Evolutionary conservation across 345 rosid genomes (phyloP), one percentile per base, ranked within the genome.

Genomic region (Eucalyptus tenuipes): DNA sequence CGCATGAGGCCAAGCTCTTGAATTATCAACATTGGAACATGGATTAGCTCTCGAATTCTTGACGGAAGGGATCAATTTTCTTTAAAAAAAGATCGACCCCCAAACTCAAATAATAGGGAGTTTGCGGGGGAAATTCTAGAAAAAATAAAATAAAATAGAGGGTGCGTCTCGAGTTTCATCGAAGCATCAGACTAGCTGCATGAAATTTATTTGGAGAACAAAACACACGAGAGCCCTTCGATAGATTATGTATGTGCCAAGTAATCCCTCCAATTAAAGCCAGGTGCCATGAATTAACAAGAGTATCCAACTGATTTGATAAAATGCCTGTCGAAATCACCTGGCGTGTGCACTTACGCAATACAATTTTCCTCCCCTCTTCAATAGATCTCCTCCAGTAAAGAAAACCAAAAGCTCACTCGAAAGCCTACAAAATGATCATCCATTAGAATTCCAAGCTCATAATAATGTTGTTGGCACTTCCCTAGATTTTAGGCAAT

Each of bases 81-180:
- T 11, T 17, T 10, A 6, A 6, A 20, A 31, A 37, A 18, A 37
- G 44, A 71, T 71, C 0, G 7, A 71, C 44, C 11, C 0, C 4
- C 81, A 33, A 71, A 11, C 25, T 71, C 25, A 12, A 11, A 33
- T 45, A 33, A 17, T 15, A 20, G 25, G 25, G 6, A 68, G 81
- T 10, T 20, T 71, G 81, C 3, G 0, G 81, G 40, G 7, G 10
- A 71, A 33, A 33, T 71, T 71, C 5, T 68, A 4, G 45, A 20
- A 17, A 29, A 1, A 57, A 59, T 4, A 59, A 59, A 8, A 71
- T 52, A 52, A 25, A 5, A 75, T 75, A 2, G 82, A 37, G 47
- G 82, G 47, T 2, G 29, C 3, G 42, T 75, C 82, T 40, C 15
- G 8, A 37, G 42, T 71, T 37, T 37, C 81, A 18, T 71, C 15